phyloP scores from a whole-genome alignment of 257 asterid species.

The Lycium barbarum region DNA sequence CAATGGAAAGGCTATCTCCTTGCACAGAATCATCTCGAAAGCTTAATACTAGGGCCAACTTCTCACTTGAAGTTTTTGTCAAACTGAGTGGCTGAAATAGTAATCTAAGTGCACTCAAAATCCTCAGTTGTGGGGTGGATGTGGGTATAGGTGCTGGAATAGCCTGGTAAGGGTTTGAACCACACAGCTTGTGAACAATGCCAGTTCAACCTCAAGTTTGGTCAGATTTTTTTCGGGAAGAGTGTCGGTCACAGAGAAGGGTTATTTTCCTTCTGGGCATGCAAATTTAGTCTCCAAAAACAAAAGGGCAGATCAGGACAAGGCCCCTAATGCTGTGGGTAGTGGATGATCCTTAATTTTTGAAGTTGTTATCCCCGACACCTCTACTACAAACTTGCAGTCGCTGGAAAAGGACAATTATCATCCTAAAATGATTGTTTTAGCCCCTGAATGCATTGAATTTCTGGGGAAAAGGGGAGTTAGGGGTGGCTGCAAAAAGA shows the following conservation, averaged over 20 bases:
- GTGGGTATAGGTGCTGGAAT: background rate
- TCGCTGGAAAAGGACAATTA: too few species aligned
- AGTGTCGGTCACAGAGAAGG: background rate
- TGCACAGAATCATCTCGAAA: background rate
- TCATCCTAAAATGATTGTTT: too few species aligned
- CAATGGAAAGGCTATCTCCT: conserved; percentile 10
- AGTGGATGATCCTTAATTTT: background rate
- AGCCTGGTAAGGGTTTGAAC: background rate
- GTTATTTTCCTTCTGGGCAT: background rate
- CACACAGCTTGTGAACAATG: background rate
- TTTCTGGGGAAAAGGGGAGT: too few species aligned
- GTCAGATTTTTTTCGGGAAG: background rate
- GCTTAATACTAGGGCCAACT: background rate
- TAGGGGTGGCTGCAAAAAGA: too few species aligned
- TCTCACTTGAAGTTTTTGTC: background rate
- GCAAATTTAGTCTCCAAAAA: too few species aligned
- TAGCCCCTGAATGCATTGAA: too few species aligned
- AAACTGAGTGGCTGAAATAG: background rate
- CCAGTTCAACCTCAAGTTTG: background rate
- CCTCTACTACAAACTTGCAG: background rate
- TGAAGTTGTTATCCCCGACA: background rate
- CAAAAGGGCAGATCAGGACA: background rate
- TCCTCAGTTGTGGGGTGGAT: background rate
- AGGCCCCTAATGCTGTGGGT: background rate
- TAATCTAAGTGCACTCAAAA: background rate